Evolutionary conservation across 2,329 filamentous ascomycete species (phyloP).

Genomic region (Beauveria sp.): DNA sequence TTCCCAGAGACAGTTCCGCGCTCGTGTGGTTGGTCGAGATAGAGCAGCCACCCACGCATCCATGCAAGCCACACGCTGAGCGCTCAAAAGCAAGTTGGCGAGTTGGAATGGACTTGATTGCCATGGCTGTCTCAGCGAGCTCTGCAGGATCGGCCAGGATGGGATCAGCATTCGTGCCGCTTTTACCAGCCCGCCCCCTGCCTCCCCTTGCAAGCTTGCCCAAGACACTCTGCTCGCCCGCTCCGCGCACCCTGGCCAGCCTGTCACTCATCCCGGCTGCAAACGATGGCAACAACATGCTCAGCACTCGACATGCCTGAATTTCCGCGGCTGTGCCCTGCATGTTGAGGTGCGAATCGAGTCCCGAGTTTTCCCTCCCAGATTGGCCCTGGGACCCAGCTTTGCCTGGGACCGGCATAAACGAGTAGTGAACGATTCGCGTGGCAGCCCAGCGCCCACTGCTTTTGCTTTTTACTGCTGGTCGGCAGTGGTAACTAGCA

Average conservation of each 20-base stretch:
- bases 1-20: not conserved
- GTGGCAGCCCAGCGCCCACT: not conserved
- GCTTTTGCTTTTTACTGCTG: constrained; percentile 4
- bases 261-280: not conserved
- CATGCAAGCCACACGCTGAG: not conserved
- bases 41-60: not conserved
- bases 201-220: not conserved
- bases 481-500: not conserved
- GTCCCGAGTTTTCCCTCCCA: not conserved
- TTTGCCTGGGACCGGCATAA: not conserved
- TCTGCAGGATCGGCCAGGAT: not conserved
- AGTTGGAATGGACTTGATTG: not conserved
- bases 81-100: not conserved
- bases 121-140: not conserved
- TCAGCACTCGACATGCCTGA: not conserved
- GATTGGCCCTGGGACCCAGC: not conserved
- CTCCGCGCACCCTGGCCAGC: not conserved
- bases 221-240: not conserved
- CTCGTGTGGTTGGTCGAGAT: constrained; percentile 1
- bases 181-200: not conserved
- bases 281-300: not conserved
- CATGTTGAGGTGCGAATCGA: constrained; percentile 4
- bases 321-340: constrained; percentile 5
- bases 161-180: not conserved
- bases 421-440: not conserved